phyloP scores from a whole-genome alignment of 768 basidiomycete species.

The Gautieria morchelliformis region DNA sequence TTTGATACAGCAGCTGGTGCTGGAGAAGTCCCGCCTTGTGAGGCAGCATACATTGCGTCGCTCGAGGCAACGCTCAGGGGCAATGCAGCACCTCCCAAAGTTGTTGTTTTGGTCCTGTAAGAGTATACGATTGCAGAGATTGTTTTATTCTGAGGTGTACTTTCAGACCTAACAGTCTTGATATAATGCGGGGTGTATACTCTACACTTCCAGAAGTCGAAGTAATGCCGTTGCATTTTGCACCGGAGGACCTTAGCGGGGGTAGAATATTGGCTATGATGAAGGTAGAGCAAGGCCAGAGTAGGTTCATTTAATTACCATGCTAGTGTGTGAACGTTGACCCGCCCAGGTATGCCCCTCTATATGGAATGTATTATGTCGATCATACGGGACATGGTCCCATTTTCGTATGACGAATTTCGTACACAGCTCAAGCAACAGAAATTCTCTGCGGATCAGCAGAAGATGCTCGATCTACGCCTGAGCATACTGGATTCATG shows the following conservation, averaged over 20 bases:
- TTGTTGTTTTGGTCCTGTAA: slow-evolving; percentile 8
- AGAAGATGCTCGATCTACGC: slow-evolving; percentile 50
- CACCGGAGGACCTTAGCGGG: slow-evolving; percentile 55
- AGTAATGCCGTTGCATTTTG: slow-evolving; percentile 47
- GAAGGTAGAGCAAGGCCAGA: slow-evolving; percentile 35
- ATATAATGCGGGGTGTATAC: slow-evolving; percentile 2
- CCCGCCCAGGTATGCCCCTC: slow-evolving; percentile 3
- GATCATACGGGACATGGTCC: slow-evolving; percentile 51
- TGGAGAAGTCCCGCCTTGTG: slow-evolving; percentile 6
- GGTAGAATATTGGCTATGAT: slow-evolving; percentile 66
- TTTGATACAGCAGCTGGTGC: slow-evolving; percentile 6
- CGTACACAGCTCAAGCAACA: slow-evolving; percentile 33
- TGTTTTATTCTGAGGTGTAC: not conserved
- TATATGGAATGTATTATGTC: slow-evolving; percentile 20
- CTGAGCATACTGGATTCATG: slow-evolving; percentile 54
- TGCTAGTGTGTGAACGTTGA: not conserved
- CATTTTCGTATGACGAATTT: slow-evolving; percentile 44
- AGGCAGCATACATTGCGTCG: slow-evolving; percentile 8
- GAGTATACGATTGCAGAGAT: not conserved
- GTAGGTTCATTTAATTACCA: not conserved
- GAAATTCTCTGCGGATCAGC: slow-evolving; percentile 47
- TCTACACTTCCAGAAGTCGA: slow-evolving; percentile 20
- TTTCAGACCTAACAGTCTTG: slow-evolving; percentile 8
- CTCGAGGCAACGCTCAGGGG: not conserved
- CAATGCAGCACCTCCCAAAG: not conserved